A percentile compares a stretch with the other conserved stretches of the same genome.
Conservation (phyloP, 2,329 filamentous ascomycete species). For the Penicillium sp. region DNA sequence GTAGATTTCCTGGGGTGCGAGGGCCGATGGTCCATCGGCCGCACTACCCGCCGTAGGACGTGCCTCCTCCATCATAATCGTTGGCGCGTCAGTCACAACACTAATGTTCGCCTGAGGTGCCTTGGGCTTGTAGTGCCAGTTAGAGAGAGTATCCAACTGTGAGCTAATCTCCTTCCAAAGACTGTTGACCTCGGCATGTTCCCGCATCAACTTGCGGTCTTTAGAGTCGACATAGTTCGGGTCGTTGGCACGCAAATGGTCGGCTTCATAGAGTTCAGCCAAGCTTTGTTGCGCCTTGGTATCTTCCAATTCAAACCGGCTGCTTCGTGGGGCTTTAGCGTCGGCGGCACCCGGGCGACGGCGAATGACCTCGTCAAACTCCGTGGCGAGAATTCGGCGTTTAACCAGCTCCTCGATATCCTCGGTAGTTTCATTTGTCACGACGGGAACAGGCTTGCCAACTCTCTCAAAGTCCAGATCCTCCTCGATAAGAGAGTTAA, state of each 20-base stretch:
- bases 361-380: conserved; percentile 89
- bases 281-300: conserved; percentile 83
- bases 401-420: conserved; percentile 94
- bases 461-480: conserved; percentile 94
- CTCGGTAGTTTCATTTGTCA: conserved; percentile 87
- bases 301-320: conserved; percentile 79
- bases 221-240: conserved; percentile 77
- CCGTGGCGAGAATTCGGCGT: conserved; percentile 79
- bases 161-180: conserved; percentile 80
- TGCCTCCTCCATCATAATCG: conserved; percentile 91
- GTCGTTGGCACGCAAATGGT: conserved; percentile 76
- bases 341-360: conserved; percentile 74
- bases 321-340: conserved; percentile 64
- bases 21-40: conserved; percentile 60
- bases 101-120: conserved; percentile 77
- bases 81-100: conserved; percentile 87
- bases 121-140: conserved; percentile 94
- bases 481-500: conserved; percentile 91
- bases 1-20: conserved; percentile 95
- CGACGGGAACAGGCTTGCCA: conserved; percentile 91
- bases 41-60: conserved; percentile 77
- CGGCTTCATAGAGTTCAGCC: conserved; percentile 91
- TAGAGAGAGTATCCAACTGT: conserved; percentile 84
- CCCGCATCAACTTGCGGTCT: conserved; percentile 77
- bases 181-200: conserved; percentile 77